These are phyloP conservation scores for Plasmodium gaboni DNA, from an alignment of 169 alveolate genomes.

Conservation along the genomic window DNA sequence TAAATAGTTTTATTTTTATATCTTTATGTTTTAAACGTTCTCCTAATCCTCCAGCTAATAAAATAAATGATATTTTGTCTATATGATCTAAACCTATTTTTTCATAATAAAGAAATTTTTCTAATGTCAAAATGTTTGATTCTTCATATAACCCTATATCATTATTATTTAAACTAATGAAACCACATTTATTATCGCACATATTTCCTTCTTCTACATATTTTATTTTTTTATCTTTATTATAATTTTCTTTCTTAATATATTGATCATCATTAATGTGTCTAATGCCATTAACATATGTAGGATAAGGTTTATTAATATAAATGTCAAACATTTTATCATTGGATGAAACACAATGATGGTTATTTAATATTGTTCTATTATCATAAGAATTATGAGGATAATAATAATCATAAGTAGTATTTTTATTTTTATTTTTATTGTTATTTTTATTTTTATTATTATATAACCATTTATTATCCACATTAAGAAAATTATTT, in stretches of 20 bases:
- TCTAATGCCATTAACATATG: too few relatives aligned
- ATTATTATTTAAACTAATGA: neutral
- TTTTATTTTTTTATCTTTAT: neutral
- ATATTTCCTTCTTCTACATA: constrained; percentile 14
- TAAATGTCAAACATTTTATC: too few relatives aligned
- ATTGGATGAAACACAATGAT: too few relatives aligned
- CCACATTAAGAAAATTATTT: too few relatives aligned
- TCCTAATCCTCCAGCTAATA: constrained; percentile 96
- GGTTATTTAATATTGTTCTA: too few relatives aligned
- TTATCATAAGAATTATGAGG: too few relatives aligned
- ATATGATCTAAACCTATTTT: constrained; percentile 87
- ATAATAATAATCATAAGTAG: too few relatives aligned
- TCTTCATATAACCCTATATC: neutral
- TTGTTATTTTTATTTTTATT: too few relatives aligned
- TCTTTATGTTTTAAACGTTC: constrained; percentile 93
- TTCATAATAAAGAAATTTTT: constrained; percentile 86
- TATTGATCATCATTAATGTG: neutral
- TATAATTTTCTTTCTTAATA: neutral
- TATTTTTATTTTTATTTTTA: too few relatives aligned
- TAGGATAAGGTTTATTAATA: too few relatives aligned
- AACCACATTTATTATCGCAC: neutral
- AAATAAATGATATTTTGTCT: constrained; percentile 88
- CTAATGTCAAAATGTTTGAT: constrained; percentile 58
- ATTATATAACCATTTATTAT: too few relatives aligned
- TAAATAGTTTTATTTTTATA: constrained; percentile 92